phyloP scores from a whole-genome alignment of 257 asterid genomes.

The Leptodermis oblonga region DNA sequence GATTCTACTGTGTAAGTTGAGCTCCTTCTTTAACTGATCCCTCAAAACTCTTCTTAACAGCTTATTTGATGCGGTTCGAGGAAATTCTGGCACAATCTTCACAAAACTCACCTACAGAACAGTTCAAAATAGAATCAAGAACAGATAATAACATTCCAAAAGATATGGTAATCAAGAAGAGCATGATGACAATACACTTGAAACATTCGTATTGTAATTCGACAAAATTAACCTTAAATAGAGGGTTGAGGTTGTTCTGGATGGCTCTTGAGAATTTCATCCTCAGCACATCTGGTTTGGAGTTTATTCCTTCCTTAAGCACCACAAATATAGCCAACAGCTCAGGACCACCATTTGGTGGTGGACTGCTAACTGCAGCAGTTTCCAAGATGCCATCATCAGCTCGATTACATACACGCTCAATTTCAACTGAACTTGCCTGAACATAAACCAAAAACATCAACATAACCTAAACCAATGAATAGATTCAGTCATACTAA shows the following conservation, averaged over 20 bases:
- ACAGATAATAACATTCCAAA: neutral
- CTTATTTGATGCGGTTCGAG: conserved; percentile 91
- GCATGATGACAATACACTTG: neutral
- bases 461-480: neutral
- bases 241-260: conserved; percentile 72
- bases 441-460: conserved; percentile 20
- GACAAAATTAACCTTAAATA: conserved; percentile 73
- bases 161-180: neutral
- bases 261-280: conserved; percentile 61
- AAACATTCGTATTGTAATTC: neutral
- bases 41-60: conserved; percentile 71
- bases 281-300: conserved; percentile 43
- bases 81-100: conserved; percentile 61
- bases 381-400: conserved; percentile 76
- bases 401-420: conserved; percentile 70
- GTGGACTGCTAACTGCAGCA: conserved; percentile 71
- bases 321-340: conserved; percentile 67
- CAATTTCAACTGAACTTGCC: conserved; percentile 86
- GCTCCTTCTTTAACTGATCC: conserved; percentile 63
- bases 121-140: neutral
- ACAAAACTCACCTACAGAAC: conserved; percentile 58
- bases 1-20: conserved; percentile 46
- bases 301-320: conserved; percentile 48
- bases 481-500: neutral
- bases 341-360: conserved; percentile 83